A percentile compares a stretch with the other conserved stretches of the same genome.
These are phyloP conservation scores for Aspergillus sp. DNA, from an alignment of 2,329 filamentous ascomycete genomes.

Conservation along the genomic window DNA sequence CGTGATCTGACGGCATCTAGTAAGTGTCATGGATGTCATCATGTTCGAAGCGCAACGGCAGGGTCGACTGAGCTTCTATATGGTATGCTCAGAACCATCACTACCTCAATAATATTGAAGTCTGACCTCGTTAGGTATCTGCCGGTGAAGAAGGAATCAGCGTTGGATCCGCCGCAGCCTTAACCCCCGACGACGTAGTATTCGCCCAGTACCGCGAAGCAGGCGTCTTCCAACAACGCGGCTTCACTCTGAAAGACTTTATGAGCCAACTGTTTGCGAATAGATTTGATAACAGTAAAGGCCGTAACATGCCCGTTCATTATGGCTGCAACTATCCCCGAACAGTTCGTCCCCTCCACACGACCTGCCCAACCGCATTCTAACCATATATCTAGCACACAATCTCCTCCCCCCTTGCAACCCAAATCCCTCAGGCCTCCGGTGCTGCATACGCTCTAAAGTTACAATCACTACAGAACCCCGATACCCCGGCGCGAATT, in stretches of 20 bases:
- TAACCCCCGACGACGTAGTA: slow-evolving; percentile 82
- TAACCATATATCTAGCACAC: slow-evolving; percentile 71
- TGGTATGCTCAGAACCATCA: slow-evolving; percentile 58
- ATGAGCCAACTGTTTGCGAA: slow-evolving; percentile 97
- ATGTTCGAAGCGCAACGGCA: slow-evolving; percentile 98
- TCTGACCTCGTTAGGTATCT: slow-evolving; percentile 55
- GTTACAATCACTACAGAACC: slow-evolving; percentile 72
- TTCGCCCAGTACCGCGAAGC: slow-evolving; percentile 95
- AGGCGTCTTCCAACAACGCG: slow-evolving; percentile 85
- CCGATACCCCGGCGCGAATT: slow-evolving; percentile 66
- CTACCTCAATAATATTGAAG: slow-evolving; percentile 12
- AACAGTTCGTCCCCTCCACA: slow-evolving; percentile 61
- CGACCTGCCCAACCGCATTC: too few species aligned
- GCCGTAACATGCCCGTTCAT: slow-evolving; percentile 96
- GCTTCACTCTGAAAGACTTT: slow-evolving; percentile 83
- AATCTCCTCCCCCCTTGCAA: slow-evolving; percentile 81
- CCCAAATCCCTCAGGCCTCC: slow-evolving; percentile 84
- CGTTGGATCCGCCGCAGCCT: slow-evolving; percentile 80
- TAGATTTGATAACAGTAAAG: slow-evolving; percentile 72
- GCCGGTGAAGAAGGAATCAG: slow-evolving; percentile 93
- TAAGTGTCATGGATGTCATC: slow-evolving; percentile 89
- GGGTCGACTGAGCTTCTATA: slow-evolving; percentile 93
- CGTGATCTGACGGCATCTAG: slow-evolving; percentile 35
- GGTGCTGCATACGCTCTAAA: slow-evolving; percentile 88
- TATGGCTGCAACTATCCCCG: slow-evolving; percentile 84